Evolutionary conservation across 2,329 filamentous ascomycete species (phyloP).

Genomic region (Aspergillus alliaceus): DNA sequence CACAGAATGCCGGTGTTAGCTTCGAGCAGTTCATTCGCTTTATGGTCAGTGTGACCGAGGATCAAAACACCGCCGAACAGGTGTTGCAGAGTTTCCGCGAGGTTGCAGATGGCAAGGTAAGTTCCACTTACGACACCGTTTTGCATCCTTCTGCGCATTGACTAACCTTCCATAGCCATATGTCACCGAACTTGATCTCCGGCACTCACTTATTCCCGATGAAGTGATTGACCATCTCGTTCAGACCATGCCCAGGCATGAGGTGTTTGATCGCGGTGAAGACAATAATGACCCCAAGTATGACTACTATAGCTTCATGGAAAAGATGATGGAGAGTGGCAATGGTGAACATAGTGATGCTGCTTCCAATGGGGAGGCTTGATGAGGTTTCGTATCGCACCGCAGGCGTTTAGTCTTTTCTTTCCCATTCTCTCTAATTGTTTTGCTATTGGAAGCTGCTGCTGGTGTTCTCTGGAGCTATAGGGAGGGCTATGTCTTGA

Average conservation of each 20-base stretch:
- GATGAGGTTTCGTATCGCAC: slow-evolving; percentile 16
- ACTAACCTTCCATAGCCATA: slow-evolving; percentile 62
- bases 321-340: slow-evolving; percentile 66
- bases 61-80: slow-evolving; percentile 97
- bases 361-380: slow-evolving; percentile 21
- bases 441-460: slow-evolving; percentile 17
- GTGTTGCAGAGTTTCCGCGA: slow-evolving; percentile 98
- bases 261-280: slow-evolving; percentile 79
- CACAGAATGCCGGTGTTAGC: slow-evolving; percentile 70
- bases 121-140: slow-evolving; percentile 16
- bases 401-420: slow-evolving; percentile 7
- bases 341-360: slow-evolving; percentile 27
- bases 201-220: slow-evolving; percentile 92
- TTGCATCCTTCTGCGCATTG: background rate
- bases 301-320: slow-evolving; percentile 98
- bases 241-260: slow-evolving; percentile 80
- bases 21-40: slow-evolving; percentile 99
- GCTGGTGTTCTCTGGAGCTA: slow-evolving; percentile 27
- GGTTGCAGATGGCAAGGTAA: slow-evolving; percentile 89
- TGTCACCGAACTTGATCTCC: slow-evolving; percentile 94
- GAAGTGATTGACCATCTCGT: slow-evolving; percentile 94
- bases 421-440: slow-evolving; percentile 13
- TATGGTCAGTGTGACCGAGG: slow-evolving; percentile 98
- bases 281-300: slow-evolving; percentile 84
- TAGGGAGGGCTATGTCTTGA: slow-evolving; percentile 19